These are phyloP conservation scores for Thelonectria discophora DNA, from an alignment of 2,329 filamentous ascomycete species.

Conservation along the genomic window DNA sequence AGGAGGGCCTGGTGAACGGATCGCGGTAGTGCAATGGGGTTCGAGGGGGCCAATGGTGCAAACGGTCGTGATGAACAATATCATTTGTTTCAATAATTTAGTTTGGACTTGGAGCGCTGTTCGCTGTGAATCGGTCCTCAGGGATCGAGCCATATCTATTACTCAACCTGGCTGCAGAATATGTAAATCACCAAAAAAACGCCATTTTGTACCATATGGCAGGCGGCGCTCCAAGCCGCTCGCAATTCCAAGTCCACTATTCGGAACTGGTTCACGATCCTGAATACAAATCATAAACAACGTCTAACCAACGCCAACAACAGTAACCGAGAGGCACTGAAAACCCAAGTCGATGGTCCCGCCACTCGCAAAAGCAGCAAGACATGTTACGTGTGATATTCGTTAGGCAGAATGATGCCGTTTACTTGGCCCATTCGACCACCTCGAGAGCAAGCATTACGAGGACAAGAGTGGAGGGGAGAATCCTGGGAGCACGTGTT, in stretches of 20 bases:
- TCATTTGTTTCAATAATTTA: not conserved
- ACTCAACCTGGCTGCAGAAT: not conserved
- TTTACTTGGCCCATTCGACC: constrained; percentile 79
- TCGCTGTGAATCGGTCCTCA: not conserved
- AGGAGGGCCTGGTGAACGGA: constrained; percentile 52
- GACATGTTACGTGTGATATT: not conserved
- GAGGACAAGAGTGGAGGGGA: constrained; percentile 89
- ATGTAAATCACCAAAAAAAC: constrained; percentile 4
- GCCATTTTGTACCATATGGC: not conserved
- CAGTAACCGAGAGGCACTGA: not conserved
- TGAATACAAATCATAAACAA: not conserved
- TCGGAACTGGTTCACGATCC: not conserved
- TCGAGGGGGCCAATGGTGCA: not conserved
- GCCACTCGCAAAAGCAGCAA: not conserved
- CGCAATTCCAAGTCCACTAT: not conserved
- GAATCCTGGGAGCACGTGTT: constrained; percentile 69
- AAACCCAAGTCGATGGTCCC: not conserved
- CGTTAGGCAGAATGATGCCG: not conserved
- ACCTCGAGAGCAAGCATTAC: constrained; percentile 94
- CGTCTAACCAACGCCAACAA: constrained; percentile 18
- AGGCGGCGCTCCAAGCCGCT: not conserved
- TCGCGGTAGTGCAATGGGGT: constrained; percentile 35
- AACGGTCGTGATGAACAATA: not conserved
- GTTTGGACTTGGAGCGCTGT: not conserved
- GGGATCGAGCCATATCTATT: not conserved